Conservation (phyloP, 345 rosid genomes). For the Toxicodendron radicans region DNA sequence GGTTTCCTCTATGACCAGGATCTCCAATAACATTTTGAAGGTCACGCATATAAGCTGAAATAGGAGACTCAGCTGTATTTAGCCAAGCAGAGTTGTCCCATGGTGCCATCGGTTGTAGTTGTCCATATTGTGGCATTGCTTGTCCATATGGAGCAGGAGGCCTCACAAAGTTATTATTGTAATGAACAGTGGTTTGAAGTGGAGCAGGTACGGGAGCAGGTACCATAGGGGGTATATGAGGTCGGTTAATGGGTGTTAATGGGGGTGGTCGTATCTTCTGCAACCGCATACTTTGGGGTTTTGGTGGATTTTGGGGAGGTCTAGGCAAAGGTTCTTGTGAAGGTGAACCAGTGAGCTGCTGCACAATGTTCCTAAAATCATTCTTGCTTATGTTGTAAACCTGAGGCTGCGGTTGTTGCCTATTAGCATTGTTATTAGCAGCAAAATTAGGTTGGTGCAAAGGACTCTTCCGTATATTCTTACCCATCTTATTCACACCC, state of each 20-base stretch:
- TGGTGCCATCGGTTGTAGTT: slow-evolving; percentile 35
- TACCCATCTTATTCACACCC: slow-evolving; percentile 87
- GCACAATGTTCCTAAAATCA: slow-evolving; percentile 83
- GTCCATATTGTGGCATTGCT: slow-evolving; percentile 39
- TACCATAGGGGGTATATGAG: slow-evolving; percentile 42
- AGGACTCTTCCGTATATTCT: slow-evolving; percentile 83
- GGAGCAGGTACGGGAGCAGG: slow-evolving; percentile 32
- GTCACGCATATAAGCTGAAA: slow-evolving; percentile 83
- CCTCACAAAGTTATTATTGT: slow-evolving; percentile 27
- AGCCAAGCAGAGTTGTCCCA: slow-evolving; percentile 47
- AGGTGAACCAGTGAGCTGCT: slow-evolving; percentile 91
- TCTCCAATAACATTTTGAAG: slow-evolving; percentile 61
- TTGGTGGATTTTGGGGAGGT: slow-evolving; percentile 71
- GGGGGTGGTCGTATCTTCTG: slow-evolving; percentile 90
- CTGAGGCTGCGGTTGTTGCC: slow-evolving; percentile 85
- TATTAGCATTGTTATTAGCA: slow-evolving; percentile 39
- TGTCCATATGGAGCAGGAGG: slow-evolving; percentile 30
- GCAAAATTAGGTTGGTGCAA: slow-evolving; percentile 70
- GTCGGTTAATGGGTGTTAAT: slow-evolving; percentile 60
- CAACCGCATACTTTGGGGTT: slow-evolving; percentile 75
- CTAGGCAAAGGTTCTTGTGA: slow-evolving; percentile 72
- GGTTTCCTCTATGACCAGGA: slow-evolving; percentile 50
- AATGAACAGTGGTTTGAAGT: slow-evolving; percentile 28
- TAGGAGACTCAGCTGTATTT: slow-evolving; percentile 71
- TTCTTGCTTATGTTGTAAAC: slow-evolving; percentile 95